These are phyloP conservation scores for Solanum chacoense DNA, from an alignment of 305 asterid genomes.

Conservation along the genomic window DNA sequence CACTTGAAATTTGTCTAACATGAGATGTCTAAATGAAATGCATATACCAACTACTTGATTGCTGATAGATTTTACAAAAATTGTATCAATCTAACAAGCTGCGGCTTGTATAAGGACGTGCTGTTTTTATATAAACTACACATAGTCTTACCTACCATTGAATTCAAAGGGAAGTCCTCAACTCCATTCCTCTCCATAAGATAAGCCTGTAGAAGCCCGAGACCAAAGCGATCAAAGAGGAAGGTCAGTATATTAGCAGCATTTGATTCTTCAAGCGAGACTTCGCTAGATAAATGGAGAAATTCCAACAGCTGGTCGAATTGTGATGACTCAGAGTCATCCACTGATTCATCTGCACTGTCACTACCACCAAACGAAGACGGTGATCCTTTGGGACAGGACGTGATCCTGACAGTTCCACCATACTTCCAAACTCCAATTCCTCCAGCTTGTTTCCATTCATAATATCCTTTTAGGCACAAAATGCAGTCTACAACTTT, in stretches of 20 bases:
- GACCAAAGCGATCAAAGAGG: conserved; percentile 64
- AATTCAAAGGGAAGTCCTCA: conserved; percentile 62
- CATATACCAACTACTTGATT: background rate
- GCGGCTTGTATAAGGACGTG: no score
- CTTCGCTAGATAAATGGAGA: conserved; percentile 48
- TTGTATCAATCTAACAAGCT: background rate
- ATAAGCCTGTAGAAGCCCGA: conserved; percentile 60
- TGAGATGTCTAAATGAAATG: background rate
- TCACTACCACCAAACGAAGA: conserved; percentile 57
- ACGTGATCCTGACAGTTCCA: conserved; percentile 74
- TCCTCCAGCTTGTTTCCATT: conserved; percentile 88
- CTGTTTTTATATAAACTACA: conserved; percentile 7
- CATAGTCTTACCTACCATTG: conserved; percentile 84
- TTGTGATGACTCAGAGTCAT: conserved; percentile 75
- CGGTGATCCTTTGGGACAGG: conserved; percentile 56
- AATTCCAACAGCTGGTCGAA: conserved; percentile 61
- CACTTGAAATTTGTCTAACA: background rate
- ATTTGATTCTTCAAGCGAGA: conserved; percentile 52
- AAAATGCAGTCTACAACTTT: conserved; percentile 92
- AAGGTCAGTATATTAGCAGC: conserved; percentile 51
- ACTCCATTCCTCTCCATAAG: conserved; percentile 39
- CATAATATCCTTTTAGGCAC: conserved; percentile 81
- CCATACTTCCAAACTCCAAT: conserved; percentile 93
- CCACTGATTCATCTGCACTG: conserved; percentile 67
- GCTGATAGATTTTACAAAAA: background rate